A percentile compares a stretch with the other conserved stretches of the same genome.
Conservation (phyloP, 2,329 filamentous ascomycete species). For the Rhytidhysteron rufulum region DNA sequence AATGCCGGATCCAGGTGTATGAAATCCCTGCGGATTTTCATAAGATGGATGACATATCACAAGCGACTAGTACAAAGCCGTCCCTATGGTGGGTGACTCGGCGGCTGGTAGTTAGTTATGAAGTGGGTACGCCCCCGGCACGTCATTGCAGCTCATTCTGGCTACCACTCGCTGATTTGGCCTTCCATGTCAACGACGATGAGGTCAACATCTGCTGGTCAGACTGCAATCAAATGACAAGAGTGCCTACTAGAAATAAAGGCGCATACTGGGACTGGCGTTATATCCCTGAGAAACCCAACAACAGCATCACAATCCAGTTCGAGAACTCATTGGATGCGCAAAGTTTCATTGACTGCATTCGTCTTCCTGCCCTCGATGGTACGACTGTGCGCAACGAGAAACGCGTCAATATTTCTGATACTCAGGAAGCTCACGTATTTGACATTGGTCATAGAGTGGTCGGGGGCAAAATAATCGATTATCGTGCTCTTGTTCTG, state of each 20-base stretch:
- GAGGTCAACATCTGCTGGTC: constrained; percentile 15
- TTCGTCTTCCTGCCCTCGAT: constrained; percentile 12
- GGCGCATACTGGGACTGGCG: no score
- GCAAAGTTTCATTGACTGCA: constrained; percentile 9
- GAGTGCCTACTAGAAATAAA: no score
- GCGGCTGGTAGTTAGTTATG: constrained; percentile 7
- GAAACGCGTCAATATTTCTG: constrained; percentile 8
- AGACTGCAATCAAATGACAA: constrained; percentile 17
- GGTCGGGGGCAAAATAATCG: background rate
- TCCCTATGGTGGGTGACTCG: constrained; percentile 15
- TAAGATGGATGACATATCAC: background rate
- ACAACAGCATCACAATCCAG: constrained; percentile 11
- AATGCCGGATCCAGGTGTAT: constrained; percentile 12
- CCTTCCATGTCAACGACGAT: constrained; percentile 2
- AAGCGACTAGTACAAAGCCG: constrained; percentile 1
- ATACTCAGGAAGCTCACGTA: constrained; percentile 6
- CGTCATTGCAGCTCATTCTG: constrained; percentile 14
- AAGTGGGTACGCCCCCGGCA: background rate
- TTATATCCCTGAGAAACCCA: constrained; percentile 11
- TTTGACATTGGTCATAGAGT: constrained; percentile 5
- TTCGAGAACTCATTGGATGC: constrained; percentile 10
- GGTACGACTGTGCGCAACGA: constrained; percentile 6
- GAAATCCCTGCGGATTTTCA: constrained; percentile 7
- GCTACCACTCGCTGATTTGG: constrained; percentile 16
- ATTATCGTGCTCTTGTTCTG: constrained; percentile 5